A percentile compares a stretch with the other conserved stretches of the same genome.
Conservation (phyloP, 2,329 filamentous ascomycete genomes). For the Lecanicillium sp. region DNA sequence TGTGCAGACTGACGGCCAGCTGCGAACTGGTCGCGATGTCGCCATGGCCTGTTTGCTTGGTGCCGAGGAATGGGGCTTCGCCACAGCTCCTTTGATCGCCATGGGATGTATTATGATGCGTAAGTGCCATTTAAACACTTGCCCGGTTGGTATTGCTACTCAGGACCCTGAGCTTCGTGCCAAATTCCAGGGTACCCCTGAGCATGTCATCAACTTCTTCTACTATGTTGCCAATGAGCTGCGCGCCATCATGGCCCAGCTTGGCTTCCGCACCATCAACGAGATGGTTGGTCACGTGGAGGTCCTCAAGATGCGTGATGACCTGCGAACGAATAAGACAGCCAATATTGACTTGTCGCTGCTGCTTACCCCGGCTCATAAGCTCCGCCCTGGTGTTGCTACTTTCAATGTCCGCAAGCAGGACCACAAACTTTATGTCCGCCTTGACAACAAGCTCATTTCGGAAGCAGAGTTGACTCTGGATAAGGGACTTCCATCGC, state of each 20-base stretch:
- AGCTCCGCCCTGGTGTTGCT: slow-evolving; percentile 84
- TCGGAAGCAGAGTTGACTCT: slow-evolving; percentile 90
- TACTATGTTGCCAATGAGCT: slow-evolving; percentile 97
- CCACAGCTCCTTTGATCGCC: slow-evolving; percentile 87
- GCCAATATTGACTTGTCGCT: slow-evolving; percentile 88
- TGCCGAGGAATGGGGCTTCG: slow-evolving; percentile 97
- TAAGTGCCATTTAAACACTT: slow-evolving; percentile 67
- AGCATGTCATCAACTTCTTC: slow-evolving; percentile 98
- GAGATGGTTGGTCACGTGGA: slow-evolving; percentile 96
- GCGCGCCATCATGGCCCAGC: slow-evolving; percentile 91
- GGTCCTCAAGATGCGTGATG: slow-evolving; percentile 76
- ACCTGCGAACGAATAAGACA: slow-evolving; percentile 81
- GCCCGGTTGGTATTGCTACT: slow-evolving; percentile 90
- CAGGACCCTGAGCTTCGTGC: slow-evolving; percentile 90
- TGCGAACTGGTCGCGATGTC: slow-evolving; percentile 86
- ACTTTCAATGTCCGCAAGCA: slow-evolving; percentile 98
- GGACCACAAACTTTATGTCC: slow-evolving; percentile 86
- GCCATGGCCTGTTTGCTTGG: slow-evolving; percentile 91
- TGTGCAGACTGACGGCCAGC: slow-evolving; percentile 91
- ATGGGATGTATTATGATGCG: slow-evolving; percentile 97
- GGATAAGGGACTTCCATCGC: slow-evolving; percentile 85
- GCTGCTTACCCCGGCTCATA: slow-evolving; percentile 92
- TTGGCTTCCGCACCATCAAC: slow-evolving; percentile 91
- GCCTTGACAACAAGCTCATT: slow-evolving; percentile 94
- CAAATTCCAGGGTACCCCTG: slow-evolving; percentile 88